Conservation (phyloP, 148 eudicot genomes). For the Rhododendron ferrugineum region DNA sequence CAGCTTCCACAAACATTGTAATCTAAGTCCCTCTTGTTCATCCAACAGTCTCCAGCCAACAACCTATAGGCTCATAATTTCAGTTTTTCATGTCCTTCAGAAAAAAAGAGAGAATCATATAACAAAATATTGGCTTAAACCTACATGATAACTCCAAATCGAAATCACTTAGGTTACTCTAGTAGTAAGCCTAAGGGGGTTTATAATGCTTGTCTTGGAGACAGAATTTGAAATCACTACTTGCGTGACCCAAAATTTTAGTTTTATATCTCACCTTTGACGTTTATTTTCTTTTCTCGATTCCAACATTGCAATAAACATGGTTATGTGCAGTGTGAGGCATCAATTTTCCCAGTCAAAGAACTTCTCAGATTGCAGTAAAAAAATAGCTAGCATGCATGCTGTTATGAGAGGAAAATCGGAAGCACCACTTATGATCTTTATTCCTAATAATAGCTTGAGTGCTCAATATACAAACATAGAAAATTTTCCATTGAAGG, state of each 20-base stretch:
- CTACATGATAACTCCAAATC: neutral
- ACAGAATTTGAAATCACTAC: neutral
- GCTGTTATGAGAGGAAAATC: neutral
- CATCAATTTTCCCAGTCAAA: neutral
- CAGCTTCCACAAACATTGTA: constrained; percentile 83
- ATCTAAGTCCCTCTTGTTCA: constrained; percentile 39
- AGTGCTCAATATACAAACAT: neutral
- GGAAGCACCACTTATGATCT: neutral
- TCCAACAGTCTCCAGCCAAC: constrained; percentile 75
- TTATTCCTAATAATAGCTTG: neutral
- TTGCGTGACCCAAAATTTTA: neutral
- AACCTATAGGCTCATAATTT: constrained; percentile 33
- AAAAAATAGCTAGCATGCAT: neutral
- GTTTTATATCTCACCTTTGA: neutral
- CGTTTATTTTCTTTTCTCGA: neutral
- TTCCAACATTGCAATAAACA: neutral
- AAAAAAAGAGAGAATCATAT: neutral
- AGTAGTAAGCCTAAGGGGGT: neutral
- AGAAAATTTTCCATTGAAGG: neutral
- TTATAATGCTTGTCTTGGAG: neutral
- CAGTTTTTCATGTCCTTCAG: neutral
- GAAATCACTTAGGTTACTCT: neutral
- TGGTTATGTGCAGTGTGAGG: neutral
- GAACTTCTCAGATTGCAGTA: neutral
- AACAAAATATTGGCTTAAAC: neutral